These are phyloP conservation scores for Exobasidium cylindrosporum DNA, from an alignment of 1,284 basidiomycete genomes.

Conservation along the genomic window DNA sequence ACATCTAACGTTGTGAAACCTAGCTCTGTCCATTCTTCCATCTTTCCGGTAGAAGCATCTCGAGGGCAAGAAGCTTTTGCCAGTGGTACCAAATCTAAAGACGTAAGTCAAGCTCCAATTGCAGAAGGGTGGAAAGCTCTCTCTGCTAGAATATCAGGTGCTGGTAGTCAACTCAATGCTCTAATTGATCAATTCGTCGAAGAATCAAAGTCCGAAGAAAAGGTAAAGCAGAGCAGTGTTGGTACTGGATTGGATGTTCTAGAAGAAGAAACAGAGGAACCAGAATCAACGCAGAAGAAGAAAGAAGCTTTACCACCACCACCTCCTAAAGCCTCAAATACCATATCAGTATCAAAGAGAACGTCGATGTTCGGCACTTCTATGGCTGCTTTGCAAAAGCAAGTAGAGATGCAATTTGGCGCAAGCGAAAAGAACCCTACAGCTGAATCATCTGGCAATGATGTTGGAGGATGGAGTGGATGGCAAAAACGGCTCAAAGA, in stretches of 20 bases:
- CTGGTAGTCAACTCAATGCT: constrained; percentile 6
- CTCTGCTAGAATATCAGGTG: neutral
- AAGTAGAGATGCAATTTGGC: neutral
- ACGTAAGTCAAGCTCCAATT: neutral
- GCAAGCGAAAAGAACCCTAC: neutral
- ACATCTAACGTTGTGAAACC: neutral
- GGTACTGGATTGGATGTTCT: neutral
- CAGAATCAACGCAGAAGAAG: neutral
- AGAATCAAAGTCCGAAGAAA: neutral
- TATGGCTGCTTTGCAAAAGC: constrained; percentile 2
- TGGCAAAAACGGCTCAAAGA: constrained; percentile 3
- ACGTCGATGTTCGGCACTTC: constrained; percentile 1
- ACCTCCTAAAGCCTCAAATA: neutral
- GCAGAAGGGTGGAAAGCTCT: constrained; percentile 7
- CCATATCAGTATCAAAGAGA: neutral
- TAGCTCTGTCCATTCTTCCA: neutral
- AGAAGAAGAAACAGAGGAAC: constrained; percentile 4
- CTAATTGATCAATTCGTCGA: constrained; percentile 5
- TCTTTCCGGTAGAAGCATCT: neutral
- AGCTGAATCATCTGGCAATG: constrained; percentile 4
- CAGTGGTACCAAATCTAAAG: neutral
- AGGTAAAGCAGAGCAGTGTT: neutral
- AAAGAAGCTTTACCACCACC: neutral
- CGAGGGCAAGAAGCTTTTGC: neutral
- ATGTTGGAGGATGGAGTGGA: neutral